A percentile compares a stretch with the other conserved stretches of the same genome.
These are phyloP conservation scores for Fusarium xyrophilum DNA, from an alignment of 2,329 filamentous ascomycete genomes.

Conservation along the genomic window DNA sequence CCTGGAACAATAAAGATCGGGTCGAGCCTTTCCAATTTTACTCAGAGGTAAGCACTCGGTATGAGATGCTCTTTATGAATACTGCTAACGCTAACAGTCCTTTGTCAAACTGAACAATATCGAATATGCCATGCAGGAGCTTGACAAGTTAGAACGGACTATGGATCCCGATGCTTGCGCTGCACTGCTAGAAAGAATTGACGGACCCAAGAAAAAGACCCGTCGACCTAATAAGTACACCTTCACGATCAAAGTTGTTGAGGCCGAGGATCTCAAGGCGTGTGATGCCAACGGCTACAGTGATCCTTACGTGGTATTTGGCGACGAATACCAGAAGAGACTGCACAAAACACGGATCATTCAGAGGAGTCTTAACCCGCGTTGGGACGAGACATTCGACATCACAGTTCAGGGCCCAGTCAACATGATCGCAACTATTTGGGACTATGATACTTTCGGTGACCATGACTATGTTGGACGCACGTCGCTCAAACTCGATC, in stretches of 20 bases:
- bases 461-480: conserved; percentile 97
- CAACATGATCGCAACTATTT: conserved; percentile 95
- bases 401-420: conserved; percentile 91
- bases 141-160: conserved; percentile 86
- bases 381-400: conserved; percentile 97
- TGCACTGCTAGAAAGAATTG: conserved; percentile 75
- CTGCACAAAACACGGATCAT: conserved; percentile 94
- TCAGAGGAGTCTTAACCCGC: conserved; percentile 86
- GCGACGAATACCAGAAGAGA: conserved; percentile 97
- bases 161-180: conserved; percentile 94
- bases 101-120: conserved; percentile 98
- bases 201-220: conserved; percentile 70
- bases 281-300: conserved; percentile 94
- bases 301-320: conserved; percentile 95
- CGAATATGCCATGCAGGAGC: conserved; percentile 89
- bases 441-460: conserved; percentile 97
- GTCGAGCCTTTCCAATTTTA: conserved; percentile 97
- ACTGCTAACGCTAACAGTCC: conserved; percentile 64
- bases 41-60: conserved; percentile 70
- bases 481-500: conserved; percentile 97
- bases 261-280: conserved; percentile 97
- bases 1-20: conserved; percentile 90
- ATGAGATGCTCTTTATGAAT: not conserved
- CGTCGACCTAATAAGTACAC: conserved; percentile 86
- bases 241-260: conserved; percentile 98